These are phyloP conservation scores for Amoeboaphelidium protococcarum DNA, from an alignment of 371 early-diverging fungal species.

Conservation along the genomic window DNA sequence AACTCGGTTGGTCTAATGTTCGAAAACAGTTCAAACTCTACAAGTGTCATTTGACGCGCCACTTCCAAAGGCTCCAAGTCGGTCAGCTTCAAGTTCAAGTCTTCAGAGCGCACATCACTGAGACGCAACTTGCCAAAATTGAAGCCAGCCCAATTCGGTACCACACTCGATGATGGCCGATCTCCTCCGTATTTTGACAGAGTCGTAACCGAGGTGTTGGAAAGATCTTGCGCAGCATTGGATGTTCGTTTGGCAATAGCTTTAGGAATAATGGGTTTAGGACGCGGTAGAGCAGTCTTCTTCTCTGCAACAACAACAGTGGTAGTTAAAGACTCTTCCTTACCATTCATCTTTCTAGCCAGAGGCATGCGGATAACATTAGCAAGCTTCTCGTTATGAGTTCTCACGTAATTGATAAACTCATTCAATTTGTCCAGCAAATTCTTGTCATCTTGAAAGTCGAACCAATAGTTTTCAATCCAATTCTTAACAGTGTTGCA, in stretches of 20 bases:
- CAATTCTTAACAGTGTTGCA: slow-evolving; percentile 18
- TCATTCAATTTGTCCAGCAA: slow-evolving; percentile 23
- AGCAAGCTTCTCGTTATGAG: slow-evolving; percentile 8
- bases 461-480: slow-evolving; percentile 19
- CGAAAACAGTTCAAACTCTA: slow-evolving; percentile 22
- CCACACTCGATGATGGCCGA: background rate
- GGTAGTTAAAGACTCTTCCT: background rate
- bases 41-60: slow-evolving; percentile 7
- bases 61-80: slow-evolving; percentile 5
- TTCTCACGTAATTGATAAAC: slow-evolving; percentile 11
- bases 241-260: slow-evolving; percentile 6
- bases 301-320: background rate
- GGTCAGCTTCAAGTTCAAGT: background rate
- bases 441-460: slow-evolving; percentile 16
- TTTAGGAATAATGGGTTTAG: slow-evolving; percentile 22
- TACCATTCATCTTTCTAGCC: slow-evolving; percentile 8
- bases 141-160: background rate
- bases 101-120: background rate
- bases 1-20: slow-evolving; percentile 20
- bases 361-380: slow-evolving; percentile 7
- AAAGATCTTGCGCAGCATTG: background rate
- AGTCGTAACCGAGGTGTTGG: too few species aligned
- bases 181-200: background rate
- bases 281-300: slow-evolving; percentile 3
- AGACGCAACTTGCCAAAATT: background rate